Evolutionary conservation across 306 rosid genomes (phyloP).

Genomic region (Fagus crenata): DNA sequence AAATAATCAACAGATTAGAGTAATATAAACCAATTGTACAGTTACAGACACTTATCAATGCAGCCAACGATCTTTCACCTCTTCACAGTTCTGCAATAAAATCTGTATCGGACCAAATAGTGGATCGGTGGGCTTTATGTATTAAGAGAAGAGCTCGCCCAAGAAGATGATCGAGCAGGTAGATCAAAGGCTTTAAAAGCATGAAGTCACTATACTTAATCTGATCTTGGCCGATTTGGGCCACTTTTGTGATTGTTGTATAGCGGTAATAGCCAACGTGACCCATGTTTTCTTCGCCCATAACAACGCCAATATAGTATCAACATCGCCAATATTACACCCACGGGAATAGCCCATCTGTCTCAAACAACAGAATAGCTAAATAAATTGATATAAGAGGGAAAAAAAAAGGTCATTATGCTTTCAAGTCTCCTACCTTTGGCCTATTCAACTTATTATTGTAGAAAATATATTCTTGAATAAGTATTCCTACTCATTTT

Average conservation of each 20-base stretch:
- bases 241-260: constrained; percentile 59
- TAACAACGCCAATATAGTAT: constrained; percentile 88
- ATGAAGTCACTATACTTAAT: constrained; percentile 35
- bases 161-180: constrained; percentile 19
- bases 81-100: constrained; percentile 16
- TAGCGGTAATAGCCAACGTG: constrained; percentile 73
- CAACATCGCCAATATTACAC: constrained; percentile 44
- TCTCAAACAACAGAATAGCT: constrained; percentile 23
- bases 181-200: constrained; percentile 16
- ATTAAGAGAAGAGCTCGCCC: constrained; percentile 36
- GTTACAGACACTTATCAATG: constrained; percentile 12
- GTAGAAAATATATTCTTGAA: too few species aligned
- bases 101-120: constrained; percentile 10
- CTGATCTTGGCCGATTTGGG: constrained; percentile 66
- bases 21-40: constrained; percentile 18
- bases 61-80: constrained; percentile 21
- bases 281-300: constrained; percentile 67
- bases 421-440: too few species aligned
- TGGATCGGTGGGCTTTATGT: constrained; percentile 17
- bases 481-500: too few species aligned
- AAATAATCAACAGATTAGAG: constrained; percentile 17
- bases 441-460: too few species aligned
- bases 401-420: too few species aligned
- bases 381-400: not conserved
- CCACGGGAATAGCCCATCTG: constrained; percentile 98